Percentiles rank a stretch among this genome's conserved stretches.
These are phyloP conservation scores for Picea sitchensis DNA, from an alignment of 75 land plant genomes.

Conservation along the genomic window DNA sequence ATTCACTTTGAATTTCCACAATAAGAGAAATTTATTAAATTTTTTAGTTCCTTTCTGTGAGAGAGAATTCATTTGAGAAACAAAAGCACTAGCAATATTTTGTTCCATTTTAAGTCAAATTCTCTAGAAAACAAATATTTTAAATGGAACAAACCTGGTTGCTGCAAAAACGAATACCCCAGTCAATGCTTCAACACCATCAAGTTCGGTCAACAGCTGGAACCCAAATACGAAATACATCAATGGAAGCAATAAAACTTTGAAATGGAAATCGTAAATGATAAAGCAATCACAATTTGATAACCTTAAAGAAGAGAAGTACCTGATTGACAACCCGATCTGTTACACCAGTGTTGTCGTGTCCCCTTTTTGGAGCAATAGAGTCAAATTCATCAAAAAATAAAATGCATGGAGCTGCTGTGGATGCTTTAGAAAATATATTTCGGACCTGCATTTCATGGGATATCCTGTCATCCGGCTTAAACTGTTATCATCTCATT, in stretches of 20 bases:
- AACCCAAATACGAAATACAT: constrained; percentile 11
- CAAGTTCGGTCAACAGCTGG: constrained; percentile 94
- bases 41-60: not conserved
- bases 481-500: too few relatives aligned
- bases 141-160: constrained; percentile 61
- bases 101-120: constrained; percentile 2
- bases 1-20: not conserved
- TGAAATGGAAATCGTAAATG: constrained; percentile 1
- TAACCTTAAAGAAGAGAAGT: constrained; percentile 1
- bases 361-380: constrained; percentile 98
- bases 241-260: not conserved
- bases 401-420: constrained; percentile 92
- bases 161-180: constrained; percentile 99
- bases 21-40: not conserved
- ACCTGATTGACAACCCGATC: constrained; percentile 99
- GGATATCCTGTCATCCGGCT: too few relatives aligned
- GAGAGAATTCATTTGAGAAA: not conserved
- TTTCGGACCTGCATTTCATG: constrained; percentile 75
- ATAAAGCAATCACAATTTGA: not conserved
- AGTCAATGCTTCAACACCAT: constrained; percentile 92
- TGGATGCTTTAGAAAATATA: constrained; percentile 86
- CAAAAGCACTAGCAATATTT: not conserved
- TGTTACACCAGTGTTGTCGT: constrained; percentile 99
- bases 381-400: constrained; percentile 99
- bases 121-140: not conserved